Percentiles rank a stretch among this genome's conserved stretches.
These are phyloP conservation scores for Dactylonectria estremocensis DNA, from an alignment of 2,329 filamentous ascomycete species.

Conservation along the genomic window DNA sequence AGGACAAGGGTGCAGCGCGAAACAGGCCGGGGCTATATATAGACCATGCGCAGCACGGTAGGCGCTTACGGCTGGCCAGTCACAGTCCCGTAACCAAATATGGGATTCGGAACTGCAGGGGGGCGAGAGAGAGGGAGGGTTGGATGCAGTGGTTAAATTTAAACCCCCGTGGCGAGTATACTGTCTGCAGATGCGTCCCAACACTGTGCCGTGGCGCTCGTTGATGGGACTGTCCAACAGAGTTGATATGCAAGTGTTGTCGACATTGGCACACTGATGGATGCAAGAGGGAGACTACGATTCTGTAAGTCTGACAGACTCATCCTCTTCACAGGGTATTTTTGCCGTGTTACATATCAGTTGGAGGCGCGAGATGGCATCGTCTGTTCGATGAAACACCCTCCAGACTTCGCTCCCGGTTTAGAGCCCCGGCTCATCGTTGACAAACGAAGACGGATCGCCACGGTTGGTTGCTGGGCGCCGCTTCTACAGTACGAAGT, in stretches of 20 bases:
- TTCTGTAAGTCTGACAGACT: neutral
- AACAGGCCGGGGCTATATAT: slow-evolving; percentile 54
- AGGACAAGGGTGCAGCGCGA: slow-evolving; percentile 42
- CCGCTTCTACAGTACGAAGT: neutral
- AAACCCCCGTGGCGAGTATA: slow-evolving; percentile 41
- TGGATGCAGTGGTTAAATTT: slow-evolving; percentile 47
- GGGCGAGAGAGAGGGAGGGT: slow-evolving; percentile 28
- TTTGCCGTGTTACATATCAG: no score
- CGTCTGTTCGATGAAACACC: neutral
- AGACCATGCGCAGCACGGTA: slow-evolving; percentile 48
- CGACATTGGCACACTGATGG: neutral
- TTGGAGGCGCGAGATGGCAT: neutral
- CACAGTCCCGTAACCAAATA: slow-evolving; percentile 44
- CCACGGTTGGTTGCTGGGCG: slow-evolving; percentile 1
- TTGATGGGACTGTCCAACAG: neutral
- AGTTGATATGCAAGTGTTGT: slow-evolving; percentile 2
- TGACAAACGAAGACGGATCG: slow-evolving; percentile 7
- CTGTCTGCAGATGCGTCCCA: slow-evolving; percentile 20
- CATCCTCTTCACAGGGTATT: neutral
- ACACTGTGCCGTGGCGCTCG: slow-evolving; percentile 42
- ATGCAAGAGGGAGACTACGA: neutral
- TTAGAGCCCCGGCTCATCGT: neutral
- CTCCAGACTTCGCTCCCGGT: neutral
- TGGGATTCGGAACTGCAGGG: slow-evolving; percentile 44
- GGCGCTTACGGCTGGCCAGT: slow-evolving; percentile 53